A percentile compares a stretch with the other conserved stretches of the same genome.
phyloP scores from a whole-genome alignment of 495 filamentous ascomycete species.

The Neurospora terricola region DNA sequence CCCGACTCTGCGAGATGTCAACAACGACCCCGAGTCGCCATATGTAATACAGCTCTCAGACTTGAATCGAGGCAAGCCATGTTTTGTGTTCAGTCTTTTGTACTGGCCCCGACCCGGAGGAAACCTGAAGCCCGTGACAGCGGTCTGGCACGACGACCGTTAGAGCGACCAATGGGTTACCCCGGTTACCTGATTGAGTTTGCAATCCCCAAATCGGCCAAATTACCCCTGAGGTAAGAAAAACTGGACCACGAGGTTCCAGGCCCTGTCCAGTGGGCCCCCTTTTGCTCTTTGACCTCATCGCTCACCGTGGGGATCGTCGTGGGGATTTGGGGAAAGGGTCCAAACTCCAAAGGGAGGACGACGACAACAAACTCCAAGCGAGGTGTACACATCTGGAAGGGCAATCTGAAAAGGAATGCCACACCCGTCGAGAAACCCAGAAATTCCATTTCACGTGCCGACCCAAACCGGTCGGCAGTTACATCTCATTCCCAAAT shows the following conservation, averaged over 20 bases:
- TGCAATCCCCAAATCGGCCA: not conserved
- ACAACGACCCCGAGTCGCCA: not conserved
- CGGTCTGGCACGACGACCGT: not conserved
- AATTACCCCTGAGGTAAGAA: not conserved
- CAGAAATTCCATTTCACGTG: not conserved
- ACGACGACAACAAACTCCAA: not conserved
- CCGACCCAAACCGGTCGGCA: not conserved
- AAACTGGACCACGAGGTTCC: not conserved
- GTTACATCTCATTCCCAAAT: not conserved
- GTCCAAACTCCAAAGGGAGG: not conserved
- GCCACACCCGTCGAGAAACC: not conserved
- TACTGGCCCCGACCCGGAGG: not conserved
- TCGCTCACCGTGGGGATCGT: not conserved
- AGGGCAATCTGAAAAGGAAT: not conserved
- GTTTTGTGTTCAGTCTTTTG: not conserved
- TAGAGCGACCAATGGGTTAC: not conserved
- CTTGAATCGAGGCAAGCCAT: not conserved
- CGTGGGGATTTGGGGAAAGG: not conserved
- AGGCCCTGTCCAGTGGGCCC: not conserved
- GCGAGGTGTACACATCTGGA: not conserved
- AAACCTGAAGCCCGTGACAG: not conserved
- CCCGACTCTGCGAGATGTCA: too few species aligned
- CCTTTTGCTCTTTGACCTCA: not conserved
- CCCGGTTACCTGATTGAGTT: not conserved
- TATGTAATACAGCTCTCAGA: not conserved